Evolutionary conservation across 192 early-diverging fungal species (phyloP).

Genomic region (Endogone sp.): DNA sequence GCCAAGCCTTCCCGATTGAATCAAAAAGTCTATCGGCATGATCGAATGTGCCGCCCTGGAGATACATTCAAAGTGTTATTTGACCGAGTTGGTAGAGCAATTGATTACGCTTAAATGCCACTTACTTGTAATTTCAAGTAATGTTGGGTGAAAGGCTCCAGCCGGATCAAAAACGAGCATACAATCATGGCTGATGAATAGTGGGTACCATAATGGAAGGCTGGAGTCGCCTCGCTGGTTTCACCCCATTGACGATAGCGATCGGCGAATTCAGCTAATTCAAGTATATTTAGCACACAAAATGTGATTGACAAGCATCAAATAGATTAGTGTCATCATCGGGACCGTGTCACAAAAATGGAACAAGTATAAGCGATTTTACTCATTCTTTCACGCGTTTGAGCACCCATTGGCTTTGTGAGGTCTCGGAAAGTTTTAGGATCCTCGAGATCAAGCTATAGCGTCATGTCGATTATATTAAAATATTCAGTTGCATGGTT

Average conservation of each 20-base stretch:
- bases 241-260: conserved; percentile 57
- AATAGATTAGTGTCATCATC: too few species aligned
- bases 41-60: conserved; percentile 72
- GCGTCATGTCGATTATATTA: conserved; percentile 26
- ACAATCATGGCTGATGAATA: conserved; percentile 93
- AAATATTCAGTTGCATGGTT: background rate
- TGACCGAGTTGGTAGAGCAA: conserved; percentile 19
- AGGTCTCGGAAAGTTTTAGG: conserved; percentile 83
- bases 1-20: conserved; percentile 72
- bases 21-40: conserved; percentile 81
- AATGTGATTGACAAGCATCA: conserved; percentile 14
- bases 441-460: conserved; percentile 69
- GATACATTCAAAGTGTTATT: background rate
- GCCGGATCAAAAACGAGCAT: conserved; percentile 81
- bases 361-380: too few species aligned
- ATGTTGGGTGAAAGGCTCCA: conserved; percentile 87
- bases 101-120: conserved; percentile 22
- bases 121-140: conserved; percentile 64
- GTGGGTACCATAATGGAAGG: conserved; percentile 96
- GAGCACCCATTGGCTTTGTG: conserved; percentile 87
- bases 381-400: conserved; percentile 60
- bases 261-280: conserved; percentile 56
- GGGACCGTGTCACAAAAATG: too few species aligned
- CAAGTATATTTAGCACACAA: conserved; percentile 11
- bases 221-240: conserved; percentile 48